Conservation (phyloP, 2,329 filamentous ascomycete genomes). For the Monosporascus sp. region DNA sequence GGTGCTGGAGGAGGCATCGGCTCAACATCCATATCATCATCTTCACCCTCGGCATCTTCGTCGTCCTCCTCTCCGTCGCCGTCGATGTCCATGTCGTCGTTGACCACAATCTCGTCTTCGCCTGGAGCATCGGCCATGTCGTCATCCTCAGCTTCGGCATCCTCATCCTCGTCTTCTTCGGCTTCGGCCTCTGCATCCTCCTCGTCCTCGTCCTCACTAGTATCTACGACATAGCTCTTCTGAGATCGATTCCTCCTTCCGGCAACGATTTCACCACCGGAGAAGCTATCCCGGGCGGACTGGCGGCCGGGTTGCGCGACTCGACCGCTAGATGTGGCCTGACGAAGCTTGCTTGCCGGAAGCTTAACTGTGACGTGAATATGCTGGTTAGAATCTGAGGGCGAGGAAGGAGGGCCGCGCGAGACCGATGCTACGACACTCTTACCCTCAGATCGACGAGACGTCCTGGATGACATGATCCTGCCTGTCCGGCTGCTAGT, state of each 20-base stretch:
- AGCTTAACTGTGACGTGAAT: constrained; percentile 48
- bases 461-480: constrained; percentile 44
- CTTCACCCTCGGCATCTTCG: constrained; percentile 45
- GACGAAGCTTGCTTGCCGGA: constrained; percentile 46
- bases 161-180: constrained; percentile 31
- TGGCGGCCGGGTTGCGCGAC: constrained; percentile 27
- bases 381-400: constrained; percentile 39
- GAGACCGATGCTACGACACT: constrained; percentile 36
- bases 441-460: constrained; percentile 45
- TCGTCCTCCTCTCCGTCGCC: constrained; percentile 39
- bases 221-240: constrained; percentile 56
- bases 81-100: constrained; percentile 36
- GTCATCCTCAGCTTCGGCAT: constrained; percentile 36
- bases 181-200: constrained; percentile 36
- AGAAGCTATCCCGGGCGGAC: constrained; percentile 32
- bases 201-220: constrained; percentile 36
- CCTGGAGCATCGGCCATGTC: constrained; percentile 34
- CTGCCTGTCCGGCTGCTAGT: constrained; percentile 29
- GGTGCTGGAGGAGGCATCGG: constrained; percentile 29
- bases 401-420: constrained; percentile 41
- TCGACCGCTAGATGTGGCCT: constrained; percentile 37
- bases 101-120: constrained; percentile 28
- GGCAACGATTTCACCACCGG: constrained; percentile 41
- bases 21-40: constrained; percentile 42
- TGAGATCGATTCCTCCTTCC: constrained; percentile 49